Evolutionary conservation across 2,329 filamentous ascomycete species (phyloP).

Genomic region (Teratosphaeria gauchensis): DNA sequence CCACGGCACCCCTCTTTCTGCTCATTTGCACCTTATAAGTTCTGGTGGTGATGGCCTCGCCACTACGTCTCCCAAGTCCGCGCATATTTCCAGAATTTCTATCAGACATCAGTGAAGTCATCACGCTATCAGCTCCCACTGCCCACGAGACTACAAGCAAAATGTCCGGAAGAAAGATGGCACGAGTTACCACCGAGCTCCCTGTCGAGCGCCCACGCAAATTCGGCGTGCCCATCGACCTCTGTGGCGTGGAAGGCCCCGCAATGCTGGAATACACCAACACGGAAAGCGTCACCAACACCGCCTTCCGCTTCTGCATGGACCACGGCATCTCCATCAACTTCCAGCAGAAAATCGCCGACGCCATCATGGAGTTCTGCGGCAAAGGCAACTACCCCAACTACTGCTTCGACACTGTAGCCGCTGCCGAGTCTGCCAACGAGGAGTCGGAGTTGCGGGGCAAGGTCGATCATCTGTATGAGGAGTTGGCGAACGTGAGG

Average conservation of each 20-base stretch:
- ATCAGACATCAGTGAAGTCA: not conserved
- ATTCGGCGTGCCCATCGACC: not conserved
- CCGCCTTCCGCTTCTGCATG: not conserved
- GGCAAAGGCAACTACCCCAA: not conserved
- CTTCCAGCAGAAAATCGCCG: not conserved
- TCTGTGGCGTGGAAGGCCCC: not conserved
- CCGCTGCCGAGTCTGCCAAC: not conserved
- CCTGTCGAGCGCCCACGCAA: not conserved
- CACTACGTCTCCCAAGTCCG: not conserved
- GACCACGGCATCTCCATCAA: not conserved
- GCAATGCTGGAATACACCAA: not conserved
- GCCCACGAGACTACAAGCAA: not conserved
- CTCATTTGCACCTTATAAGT: not conserved
- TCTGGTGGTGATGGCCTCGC: not conserved
- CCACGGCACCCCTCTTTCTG: not conserved
- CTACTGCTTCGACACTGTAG: not conserved
- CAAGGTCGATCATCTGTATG: not conserved
- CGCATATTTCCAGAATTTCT: not conserved
- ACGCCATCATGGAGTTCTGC: not conserved
- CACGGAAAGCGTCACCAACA: not conserved
- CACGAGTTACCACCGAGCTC: not conserved
- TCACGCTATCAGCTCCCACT: not conserved
- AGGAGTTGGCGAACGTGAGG: not conserved
- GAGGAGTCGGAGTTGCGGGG: not conserved
- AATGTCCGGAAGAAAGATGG: not conserved